phyloP scores from a whole-genome alignment of 225 moss, liverwort and hornwort species.

The Neckera pumila region DNA sequence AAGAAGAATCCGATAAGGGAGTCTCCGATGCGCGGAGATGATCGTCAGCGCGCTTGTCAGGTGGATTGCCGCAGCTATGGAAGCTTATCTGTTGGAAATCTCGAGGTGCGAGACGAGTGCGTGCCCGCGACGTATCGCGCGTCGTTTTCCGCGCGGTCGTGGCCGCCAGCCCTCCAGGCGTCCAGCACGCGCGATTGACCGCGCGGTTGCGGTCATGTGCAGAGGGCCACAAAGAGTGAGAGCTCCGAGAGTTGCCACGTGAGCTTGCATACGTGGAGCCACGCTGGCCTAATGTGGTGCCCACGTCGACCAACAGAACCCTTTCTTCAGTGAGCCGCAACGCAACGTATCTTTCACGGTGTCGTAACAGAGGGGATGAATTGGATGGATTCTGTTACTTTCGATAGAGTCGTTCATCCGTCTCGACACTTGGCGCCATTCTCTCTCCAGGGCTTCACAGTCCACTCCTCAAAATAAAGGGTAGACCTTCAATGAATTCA shows the following conservation, averaged over 20 bases:
- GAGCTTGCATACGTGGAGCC: conserved; percentile 13
- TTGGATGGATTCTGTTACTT: neutral
- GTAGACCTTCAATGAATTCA: neutral
- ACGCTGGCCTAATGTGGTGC: conserved; percentile 1
- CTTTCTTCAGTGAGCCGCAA: neutral
- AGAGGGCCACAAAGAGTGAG: conserved; percentile 23
- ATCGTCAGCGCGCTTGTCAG: neutral
- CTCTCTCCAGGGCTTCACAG: neutral
- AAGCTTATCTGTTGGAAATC: conserved; percentile 39
- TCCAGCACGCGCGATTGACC: neutral
- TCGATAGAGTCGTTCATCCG: neutral
- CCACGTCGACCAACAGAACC: conserved; percentile 3
- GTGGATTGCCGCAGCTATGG: neutral
- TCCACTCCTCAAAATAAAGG: neutral
- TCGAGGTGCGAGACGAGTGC: neutral
- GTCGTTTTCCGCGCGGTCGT: neutral
- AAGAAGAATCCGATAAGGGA: neutral
- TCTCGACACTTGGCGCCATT: neutral
- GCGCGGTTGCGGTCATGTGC: neutral
- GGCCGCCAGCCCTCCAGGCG: neutral
- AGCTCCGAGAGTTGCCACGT: conserved; percentile 18
- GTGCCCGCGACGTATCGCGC: neutral
- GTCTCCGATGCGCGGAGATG: neutral
- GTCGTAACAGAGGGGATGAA: neutral
- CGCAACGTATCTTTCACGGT: neutral